A percentile compares a stretch with the other conserved stretches of the same genome.
Evolutionary conservation across 2,329 filamentous ascomycete genomes (phyloP).

Genomic region (Chaetomiaceae sp.): DNA sequence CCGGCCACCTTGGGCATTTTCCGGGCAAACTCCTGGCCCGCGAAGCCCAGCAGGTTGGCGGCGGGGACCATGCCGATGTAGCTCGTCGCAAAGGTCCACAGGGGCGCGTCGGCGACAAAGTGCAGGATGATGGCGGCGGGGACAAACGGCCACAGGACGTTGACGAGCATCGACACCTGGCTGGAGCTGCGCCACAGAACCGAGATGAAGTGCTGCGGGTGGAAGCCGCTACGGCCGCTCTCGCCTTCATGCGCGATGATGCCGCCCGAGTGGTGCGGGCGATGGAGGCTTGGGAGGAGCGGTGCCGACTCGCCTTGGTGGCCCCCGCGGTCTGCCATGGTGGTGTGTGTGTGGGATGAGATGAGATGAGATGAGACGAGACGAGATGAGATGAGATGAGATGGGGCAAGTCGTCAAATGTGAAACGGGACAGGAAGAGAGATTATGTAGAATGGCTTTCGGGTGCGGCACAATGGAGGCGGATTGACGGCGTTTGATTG

Average conservation of each 20-base stretch:
- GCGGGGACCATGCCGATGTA: constrained; percentile 74
- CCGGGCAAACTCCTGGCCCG: constrained; percentile 64
- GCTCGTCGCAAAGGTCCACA: constrained; percentile 64
- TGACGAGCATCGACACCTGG: constrained; percentile 58
- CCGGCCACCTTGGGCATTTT: constrained; percentile 71
- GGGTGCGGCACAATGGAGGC: no score
- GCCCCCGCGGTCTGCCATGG: neutral
- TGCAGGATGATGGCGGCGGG: constrained; percentile 62
- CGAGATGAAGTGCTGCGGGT: constrained; percentile 58
- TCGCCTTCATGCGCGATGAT: constrained; percentile 45
- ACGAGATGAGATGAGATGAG: no score
- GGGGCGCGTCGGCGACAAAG: constrained; percentile 37
- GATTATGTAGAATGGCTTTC: no score
- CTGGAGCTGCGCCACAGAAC: constrained; percentile 62
- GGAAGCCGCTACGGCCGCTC: constrained; percentile 61
- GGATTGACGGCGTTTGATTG: no score
- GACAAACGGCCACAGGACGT: constrained; percentile 69
- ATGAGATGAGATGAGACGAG: no score
- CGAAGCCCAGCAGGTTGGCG: constrained; percentile 70
- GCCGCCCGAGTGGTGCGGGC: neutral
- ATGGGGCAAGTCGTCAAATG: no score
- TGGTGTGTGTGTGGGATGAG: neutral
- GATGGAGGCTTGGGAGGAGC: neutral
- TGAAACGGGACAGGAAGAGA: no score
- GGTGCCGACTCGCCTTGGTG: neutral